Evolutionary conservation across 2,329 filamentous ascomycete genomes (phyloP).

Genomic region (Aspergillus sp.): DNA sequence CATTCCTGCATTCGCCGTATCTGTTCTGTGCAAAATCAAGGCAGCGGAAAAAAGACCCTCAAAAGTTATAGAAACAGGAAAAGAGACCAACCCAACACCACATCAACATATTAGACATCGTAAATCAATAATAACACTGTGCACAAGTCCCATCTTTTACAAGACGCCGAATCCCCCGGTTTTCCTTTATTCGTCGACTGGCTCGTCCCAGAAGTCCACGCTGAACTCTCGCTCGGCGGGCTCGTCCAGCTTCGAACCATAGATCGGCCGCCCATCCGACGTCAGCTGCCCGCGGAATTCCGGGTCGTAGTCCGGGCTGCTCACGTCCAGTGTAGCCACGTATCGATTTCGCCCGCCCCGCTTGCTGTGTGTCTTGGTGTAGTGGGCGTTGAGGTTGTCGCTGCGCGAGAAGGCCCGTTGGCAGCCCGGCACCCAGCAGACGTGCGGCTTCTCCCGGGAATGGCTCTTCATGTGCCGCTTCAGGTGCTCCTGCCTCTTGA

Average conservation of each 20-base stretch:
- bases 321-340: conserved; percentile 36
- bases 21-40: no score
- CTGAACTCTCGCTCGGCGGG: conserved; percentile 25
- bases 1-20: no score
- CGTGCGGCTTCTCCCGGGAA: conserved; percentile 35
- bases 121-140: background rate
- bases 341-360: conserved; percentile 37
- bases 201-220: conserved; percentile 1
- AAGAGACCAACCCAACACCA: no score
- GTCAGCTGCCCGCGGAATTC: conserved; percentile 37
- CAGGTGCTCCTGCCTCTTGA: conserved; percentile 42
- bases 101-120: background rate
- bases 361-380: conserved; percentile 39
- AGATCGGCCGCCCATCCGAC: conserved; percentile 33
- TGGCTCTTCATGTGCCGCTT: conserved; percentile 42
- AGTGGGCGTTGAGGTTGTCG: conserved; percentile 39
- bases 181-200: no score
- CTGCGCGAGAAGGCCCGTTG: conserved; percentile 34
- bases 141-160: no score
- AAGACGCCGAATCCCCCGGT: no score
- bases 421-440: conserved; percentile 37
- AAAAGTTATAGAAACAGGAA: no score
- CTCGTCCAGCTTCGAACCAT: conserved; percentile 27
- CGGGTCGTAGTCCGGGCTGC: conserved; percentile 34
- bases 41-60: no score